Evolutionary conservation across 371 early-diverging fungal genomes (phyloP), one percentile per base, ranked within the genome.

Genomic region (Rhizopus microsporus): DNA sequence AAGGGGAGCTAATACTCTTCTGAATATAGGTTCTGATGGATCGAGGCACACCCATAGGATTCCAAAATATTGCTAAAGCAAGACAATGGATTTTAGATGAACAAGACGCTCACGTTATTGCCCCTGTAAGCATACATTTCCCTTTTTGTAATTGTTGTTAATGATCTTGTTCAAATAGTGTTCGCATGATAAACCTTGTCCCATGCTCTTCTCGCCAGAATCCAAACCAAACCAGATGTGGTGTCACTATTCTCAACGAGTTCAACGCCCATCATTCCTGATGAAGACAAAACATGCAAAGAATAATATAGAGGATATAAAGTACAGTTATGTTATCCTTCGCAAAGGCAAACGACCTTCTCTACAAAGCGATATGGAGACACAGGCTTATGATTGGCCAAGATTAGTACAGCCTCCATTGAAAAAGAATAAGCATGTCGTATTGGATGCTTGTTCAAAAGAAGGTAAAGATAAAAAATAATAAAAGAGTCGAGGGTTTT

Each of bases 181-280:
- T 58, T 85, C 92, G 5, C 93, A 93, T 53, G 88, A 90, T 54
- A 67, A 61, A 12, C 67, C 77, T 7, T 93, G 94, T 57, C 94
- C 94, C 0, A 54, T 92, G 54, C 44, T 78, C 13, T 75, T 64
- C 44, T 75, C 79, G 13, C 65, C 71, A 8, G 46, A 69, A 32
- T 74, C 79, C 4, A 77, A 80, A 15, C 73, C 77, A 3, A 53
- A 77, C 15, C 65, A 66, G 9, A 52, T 74, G 29, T 93, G 94
- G 93, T 90, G 93, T 50, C 93, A 94, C 59, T 94, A 89, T 59
- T 88, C 92, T 30, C 95, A 93, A 64, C 74, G 88, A 44, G 77
- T 91, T 7, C 89, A 92, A 60, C 78, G 91, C 8, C 89, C 92
- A 0, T 47, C 65, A 5, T 87, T 83, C 56, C 71, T 89, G 70